Base-by-base conservation (phyloP, 257 asterid genomes). In the Nicotiana sylvestris region DNA sequence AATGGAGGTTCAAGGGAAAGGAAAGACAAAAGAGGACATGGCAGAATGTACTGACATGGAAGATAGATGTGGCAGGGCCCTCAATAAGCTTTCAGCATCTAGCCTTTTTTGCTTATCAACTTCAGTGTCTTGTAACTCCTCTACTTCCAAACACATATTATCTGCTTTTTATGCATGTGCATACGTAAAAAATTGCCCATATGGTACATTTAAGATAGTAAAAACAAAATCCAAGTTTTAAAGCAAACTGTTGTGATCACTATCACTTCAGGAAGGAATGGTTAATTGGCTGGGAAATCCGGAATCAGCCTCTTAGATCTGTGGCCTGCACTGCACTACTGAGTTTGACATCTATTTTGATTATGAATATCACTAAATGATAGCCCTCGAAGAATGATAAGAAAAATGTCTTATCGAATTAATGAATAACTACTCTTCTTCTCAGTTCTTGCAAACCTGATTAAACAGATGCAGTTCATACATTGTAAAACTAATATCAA, bases 201-300 rank as follows among this genome's bases (percentile, higher is more conserved):
- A 46, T 7, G 21, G 61, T 49, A 11, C 29, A 74, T 39, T 43
- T 74, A 49, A 1, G 25, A 49, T 0, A 0, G 80, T 76, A 74
- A 51, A 49, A 51, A 13, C 9, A 27, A 76, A 46, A 13, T 4
- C 64, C 29, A 29, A 29, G 15, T 51, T 53, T 51, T 27, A 76
- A 51, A 76, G 27, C 29, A 15, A 13, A 51, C 64, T 29, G 64
- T 51, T 76, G 65, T 76, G 80, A 76, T 51, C 80, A 76, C 80
- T 51, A 29, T 51, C 64, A 29, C 64, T 76, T 29, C 80, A 1
- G 80, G 43, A 51, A 46, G 29, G 46, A 76, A 29, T 29, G 27
- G 64, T 49, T 76, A 2, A 51, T 76, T 39, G 64, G 80, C 27
- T 51, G 64, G 32, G 46, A 76, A 27, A 29, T 51, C 29, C 1